Percentiles rank a stretch among this genome's conserved stretches.
These are phyloP conservation scores for Trichopus zeylanicus DNA, from an alignment of 116 monocot genomes.

Conservation along the genomic window DNA sequence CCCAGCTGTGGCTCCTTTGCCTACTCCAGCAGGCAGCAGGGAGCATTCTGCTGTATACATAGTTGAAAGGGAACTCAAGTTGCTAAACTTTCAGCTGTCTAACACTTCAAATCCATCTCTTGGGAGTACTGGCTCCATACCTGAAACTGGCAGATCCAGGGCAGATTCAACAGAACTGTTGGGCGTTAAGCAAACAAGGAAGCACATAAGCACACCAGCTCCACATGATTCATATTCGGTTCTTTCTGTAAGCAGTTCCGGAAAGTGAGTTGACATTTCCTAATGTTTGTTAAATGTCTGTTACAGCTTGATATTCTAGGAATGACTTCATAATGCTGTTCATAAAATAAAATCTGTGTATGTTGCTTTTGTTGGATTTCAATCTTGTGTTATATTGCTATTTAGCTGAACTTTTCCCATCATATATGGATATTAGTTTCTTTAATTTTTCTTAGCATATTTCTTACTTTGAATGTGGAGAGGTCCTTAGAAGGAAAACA, in stretches of 20 bases:
- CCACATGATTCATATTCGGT: conserved; percentile 98
- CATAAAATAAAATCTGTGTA: too few species aligned
- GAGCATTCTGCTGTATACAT: conserved; percentile 97
- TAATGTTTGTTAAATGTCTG: neutral
- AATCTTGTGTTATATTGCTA: too few species aligned
- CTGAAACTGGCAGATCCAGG: conserved; percentile 63
- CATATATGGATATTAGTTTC: too few species aligned
- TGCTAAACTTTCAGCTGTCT: conserved; percentile 94
- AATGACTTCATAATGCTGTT: too few species aligned
- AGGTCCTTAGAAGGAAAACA: too few species aligned
- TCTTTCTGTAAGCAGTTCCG: conserved; percentile 98
- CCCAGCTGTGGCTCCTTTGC: conserved; percentile 79
- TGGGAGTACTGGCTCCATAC: conserved; percentile 40
- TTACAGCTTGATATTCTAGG: too few species aligned
- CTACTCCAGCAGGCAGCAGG: conserved; percentile 70
- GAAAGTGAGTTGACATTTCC: conserved; percentile 65
- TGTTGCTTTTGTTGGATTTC: too few species aligned
- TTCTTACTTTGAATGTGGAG: too few species aligned
- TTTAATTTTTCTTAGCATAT: too few species aligned
- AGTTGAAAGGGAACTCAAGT: conserved; percentile 96
- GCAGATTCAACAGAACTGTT: conserved; percentile 58
- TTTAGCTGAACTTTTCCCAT: too few species aligned
- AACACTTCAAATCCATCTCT: conserved; percentile 67
- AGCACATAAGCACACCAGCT: conserved; percentile 97
- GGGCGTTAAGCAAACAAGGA: conserved; percentile 81